A percentile compares a stretch with the other conserved stretches of the same genome.
These are phyloP conservation scores for Cyberlindnera misumaiensis DNA, from an alignment of 805 yeast genomes.

Conservation along the genomic window DNA sequence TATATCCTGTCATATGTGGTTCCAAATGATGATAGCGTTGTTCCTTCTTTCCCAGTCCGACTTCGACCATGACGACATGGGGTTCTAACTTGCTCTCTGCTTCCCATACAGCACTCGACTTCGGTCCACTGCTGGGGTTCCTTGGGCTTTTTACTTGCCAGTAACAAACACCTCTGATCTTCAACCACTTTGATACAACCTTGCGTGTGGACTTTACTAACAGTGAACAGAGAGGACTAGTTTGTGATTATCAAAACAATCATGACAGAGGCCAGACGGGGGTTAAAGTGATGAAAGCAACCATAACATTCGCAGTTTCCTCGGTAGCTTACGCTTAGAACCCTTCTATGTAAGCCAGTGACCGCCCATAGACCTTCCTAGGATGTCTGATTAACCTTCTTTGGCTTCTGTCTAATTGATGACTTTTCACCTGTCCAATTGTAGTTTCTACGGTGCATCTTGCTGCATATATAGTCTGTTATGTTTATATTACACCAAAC, in stretches of 20 bases:
- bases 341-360: slow-evolving; percentile 75
- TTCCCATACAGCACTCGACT: slow-evolving; percentile 1
- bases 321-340: slow-evolving; percentile 87
- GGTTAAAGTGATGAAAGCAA: slow-evolving; percentile 63
- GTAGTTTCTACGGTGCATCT: not conserved
- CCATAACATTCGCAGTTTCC: slow-evolving; percentile 93
- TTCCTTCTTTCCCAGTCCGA: slow-evolving; percentile 89
- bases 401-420: not conserved
- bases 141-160: slow-evolving; percentile 79
- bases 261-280: not conserved
- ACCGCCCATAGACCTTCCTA: slow-evolving; percentile 85
- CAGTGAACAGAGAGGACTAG: slow-evolving; percentile 10
- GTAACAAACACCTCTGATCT: slow-evolving; percentile 62
- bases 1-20: too few relatives aligned
- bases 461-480: not conserved
- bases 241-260: slow-evolving; percentile 5
- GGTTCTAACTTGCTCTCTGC: slow-evolving; percentile 28
- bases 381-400: slow-evolving; percentile 69
- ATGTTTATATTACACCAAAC: slow-evolving; percentile 37
- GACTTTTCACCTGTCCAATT: not conserved
- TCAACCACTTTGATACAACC: slow-evolving; percentile 2
- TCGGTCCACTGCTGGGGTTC: slow-evolving; percentile 3
- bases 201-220: slow-evolving; percentile 1
- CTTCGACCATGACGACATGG: slow-evolving; percentile 90
- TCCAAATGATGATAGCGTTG: slow-evolving; percentile 40